Base-by-base conservation (phyloP, 176 grass and related monocot genomes). In the Oryza rufipogon region DNA sequence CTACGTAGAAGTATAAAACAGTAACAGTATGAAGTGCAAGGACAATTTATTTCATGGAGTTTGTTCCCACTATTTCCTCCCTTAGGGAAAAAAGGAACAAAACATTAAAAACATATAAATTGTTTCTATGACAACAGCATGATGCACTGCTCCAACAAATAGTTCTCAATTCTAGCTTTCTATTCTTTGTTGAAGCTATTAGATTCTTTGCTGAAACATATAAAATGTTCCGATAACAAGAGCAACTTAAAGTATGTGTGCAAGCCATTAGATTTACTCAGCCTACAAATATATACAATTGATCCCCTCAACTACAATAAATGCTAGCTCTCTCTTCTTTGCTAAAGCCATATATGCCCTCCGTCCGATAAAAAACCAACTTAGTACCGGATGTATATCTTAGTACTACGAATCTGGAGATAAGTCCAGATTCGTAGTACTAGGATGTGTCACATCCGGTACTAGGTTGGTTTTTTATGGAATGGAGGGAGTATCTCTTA, bases 11-110 rank as follows among this genome's bases (percentile, higher is more conserved):
- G 9, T 44, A 71, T 45, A 6, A 45, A 71, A n/a, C 19, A 79
- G 4, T 71, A 71, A 32, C 19, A 72, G 14, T 65, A 86, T 28
- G 46, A 64, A 80, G 60, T 83, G 60, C 7, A 52, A 38, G 26
- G 61, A 75, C 11, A 38, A 51, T 48, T 75, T 75, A 12, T 74
- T 32, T 74, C 16, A 26, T 22, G 28, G 38, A 15, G 6, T 83
- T 64, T 39, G 19, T 17, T 64, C 67, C 67, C 38, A 58, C 54
- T 58, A 58, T 9, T 58, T 58, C 54, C 51, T 26, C 54, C 52
- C 16, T 36, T 56, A 49, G 73, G 58, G 58, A 30, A 28, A 84
- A 56, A 86, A 20, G 2, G 13, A 11, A 19, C 58, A 76, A 39
- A 39, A 67, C 41, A 25, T 42, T 56, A 15, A 75, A 51, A 68